Percentiles rank a stretch among this genome's conserved stretches.
Conservation (phyloP, 345 rosid species). For the Mallotus nudiflorus region DNA sequence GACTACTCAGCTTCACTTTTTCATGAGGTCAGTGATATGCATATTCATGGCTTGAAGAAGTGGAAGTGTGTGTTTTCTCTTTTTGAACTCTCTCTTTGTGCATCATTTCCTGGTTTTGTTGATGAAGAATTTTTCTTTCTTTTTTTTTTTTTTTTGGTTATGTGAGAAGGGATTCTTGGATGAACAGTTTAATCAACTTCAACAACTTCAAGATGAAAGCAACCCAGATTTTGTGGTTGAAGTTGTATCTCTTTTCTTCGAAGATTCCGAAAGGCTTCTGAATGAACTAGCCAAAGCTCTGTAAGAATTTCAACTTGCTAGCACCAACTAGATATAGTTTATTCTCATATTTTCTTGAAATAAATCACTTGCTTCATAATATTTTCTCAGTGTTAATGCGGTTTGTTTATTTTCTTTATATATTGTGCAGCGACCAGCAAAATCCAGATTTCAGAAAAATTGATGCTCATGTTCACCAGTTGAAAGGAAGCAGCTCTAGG, state of each 20-base stretch:
- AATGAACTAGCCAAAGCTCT: slow-evolving; percentile 46
- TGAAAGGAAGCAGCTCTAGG: slow-evolving; percentile 73
- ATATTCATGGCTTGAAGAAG: neutral
- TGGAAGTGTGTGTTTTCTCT: neutral
- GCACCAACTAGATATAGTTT: neutral
- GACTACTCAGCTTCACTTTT: slow-evolving; percentile 50
- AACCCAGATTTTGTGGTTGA: slow-evolving; percentile 63
- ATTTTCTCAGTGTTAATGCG: neutral
- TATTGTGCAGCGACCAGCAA: slow-evolving; percentile 37
- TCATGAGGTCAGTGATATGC: slow-evolving; percentile 41
- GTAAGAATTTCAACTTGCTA: slow-evolving; percentile 24
- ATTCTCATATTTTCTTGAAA: neutral
- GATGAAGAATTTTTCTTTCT: slow-evolving; percentile 1
- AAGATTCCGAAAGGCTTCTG: slow-evolving; percentile 57
- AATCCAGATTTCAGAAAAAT: slow-evolving; percentile 44
- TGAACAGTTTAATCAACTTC: slow-evolving; percentile 61
- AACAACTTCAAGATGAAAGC: slow-evolving; percentile 61
- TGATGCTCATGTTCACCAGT: slow-evolving; percentile 54
- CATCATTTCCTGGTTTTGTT: neutral
- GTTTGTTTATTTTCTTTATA: neutral
- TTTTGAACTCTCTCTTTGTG: neutral
- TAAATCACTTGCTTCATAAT: neutral
- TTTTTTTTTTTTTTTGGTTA: neutral
- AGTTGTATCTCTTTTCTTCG: slow-evolving; percentile 60
- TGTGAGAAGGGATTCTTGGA: slow-evolving; percentile 46